A percentile compares a stretch with the other conserved stretches of the same genome.
Evolutionary conservation across 331 rosid genomes (phyloP).

Genomic region (Ulmus americana): DNA sequence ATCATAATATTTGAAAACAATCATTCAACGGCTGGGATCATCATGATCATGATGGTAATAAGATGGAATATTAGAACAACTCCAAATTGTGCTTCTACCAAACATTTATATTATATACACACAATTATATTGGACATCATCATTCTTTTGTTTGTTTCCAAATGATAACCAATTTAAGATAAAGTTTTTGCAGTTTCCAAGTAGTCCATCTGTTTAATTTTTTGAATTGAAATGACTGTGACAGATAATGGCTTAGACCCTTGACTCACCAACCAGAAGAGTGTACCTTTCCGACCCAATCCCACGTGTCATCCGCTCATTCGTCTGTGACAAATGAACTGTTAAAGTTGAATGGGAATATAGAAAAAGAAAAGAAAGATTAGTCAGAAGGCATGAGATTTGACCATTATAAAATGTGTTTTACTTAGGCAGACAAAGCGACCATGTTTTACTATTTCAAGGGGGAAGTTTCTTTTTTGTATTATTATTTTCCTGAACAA

Average conservation of each 20-base stretch:
- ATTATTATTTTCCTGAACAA: not conserved
- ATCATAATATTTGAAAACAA: not conserved
- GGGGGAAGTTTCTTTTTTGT: constrained; percentile 29
- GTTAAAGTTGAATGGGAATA: constrained; percentile 10
- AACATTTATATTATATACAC: not conserved
- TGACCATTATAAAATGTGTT: constrained; percentile 34
- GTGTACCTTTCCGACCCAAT: constrained; percentile 14
- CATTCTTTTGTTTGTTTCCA: constrained; percentile 25
- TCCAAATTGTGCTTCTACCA: constrained; percentile 28
- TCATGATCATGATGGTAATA: constrained; percentile 29
- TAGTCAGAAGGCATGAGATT: constrained; percentile 36
- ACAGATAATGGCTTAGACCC: constrained; percentile 23
- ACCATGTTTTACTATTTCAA: constrained; percentile 52
- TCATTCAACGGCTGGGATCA: constrained; percentile 32
- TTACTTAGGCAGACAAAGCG: constrained; percentile 50
- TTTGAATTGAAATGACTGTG: constrained; percentile 31
- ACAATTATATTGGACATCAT: constrained; percentile 30
- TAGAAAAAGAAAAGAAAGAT: constrained; percentile 6
- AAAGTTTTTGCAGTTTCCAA: constrained; percentile 25
- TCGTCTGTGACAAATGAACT: not conserved
- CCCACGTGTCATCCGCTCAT: constrained; percentile 9
- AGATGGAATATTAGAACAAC: constrained; percentile 21
- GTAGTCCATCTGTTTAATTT: not conserved
- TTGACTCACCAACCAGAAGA: constrained; percentile 25
- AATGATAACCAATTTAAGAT: constrained; percentile 21